Conservation (phyloP, 1,284 basidiomycete species). For the Coniferiporia sulphurascens region DNA sequence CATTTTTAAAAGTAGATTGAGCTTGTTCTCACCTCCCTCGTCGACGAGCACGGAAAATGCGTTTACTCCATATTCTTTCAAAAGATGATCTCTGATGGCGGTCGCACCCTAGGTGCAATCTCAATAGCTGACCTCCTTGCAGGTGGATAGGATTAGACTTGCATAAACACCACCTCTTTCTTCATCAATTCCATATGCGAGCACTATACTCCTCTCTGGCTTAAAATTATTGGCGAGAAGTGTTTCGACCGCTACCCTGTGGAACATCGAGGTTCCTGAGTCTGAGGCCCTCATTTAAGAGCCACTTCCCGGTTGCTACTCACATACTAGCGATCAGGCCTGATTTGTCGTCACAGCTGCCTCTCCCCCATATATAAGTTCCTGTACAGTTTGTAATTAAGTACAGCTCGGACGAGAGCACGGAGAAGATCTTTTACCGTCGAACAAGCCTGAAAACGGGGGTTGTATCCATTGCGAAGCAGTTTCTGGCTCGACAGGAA, state of each 20-base stretch:
- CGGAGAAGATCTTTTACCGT: conserved; percentile 26
- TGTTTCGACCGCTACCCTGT: conserved; percentile 47
- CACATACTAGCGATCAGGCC: conserved; percentile 54
- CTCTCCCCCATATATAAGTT: conserved; percentile 60
- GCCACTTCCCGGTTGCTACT: conserved; percentile 18
- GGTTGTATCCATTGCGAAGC: conserved; percentile 37
- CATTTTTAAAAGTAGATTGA: neutral
- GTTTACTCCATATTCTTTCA: conserved; percentile 46
- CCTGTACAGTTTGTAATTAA: conserved; percentile 26
- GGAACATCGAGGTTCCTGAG: neutral
- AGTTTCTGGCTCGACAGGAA: conserved; percentile 38
- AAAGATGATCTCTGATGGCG: conserved; percentile 40
- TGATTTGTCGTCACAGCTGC: conserved; percentile 58
- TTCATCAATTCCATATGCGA: conserved; percentile 71
- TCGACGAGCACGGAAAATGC: conserved; percentile 53
- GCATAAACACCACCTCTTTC: conserved; percentile 51
- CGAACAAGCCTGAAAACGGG: conserved; percentile 41
- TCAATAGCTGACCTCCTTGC: neutral
- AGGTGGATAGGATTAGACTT: conserved; percentile 18
- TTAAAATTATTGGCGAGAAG: conserved; percentile 48
- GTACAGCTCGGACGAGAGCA: neutral
- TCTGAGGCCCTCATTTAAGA: neutral
- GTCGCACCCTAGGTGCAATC: conserved; percentile 39
- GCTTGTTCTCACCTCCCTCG: conserved; percentile 36
- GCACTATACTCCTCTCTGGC: conserved; percentile 49